Percentiles rank a stretch among this genome's conserved stretches.
Conservation (phyloP, 345 rosid species). For the Acer yangbiense region DNA sequence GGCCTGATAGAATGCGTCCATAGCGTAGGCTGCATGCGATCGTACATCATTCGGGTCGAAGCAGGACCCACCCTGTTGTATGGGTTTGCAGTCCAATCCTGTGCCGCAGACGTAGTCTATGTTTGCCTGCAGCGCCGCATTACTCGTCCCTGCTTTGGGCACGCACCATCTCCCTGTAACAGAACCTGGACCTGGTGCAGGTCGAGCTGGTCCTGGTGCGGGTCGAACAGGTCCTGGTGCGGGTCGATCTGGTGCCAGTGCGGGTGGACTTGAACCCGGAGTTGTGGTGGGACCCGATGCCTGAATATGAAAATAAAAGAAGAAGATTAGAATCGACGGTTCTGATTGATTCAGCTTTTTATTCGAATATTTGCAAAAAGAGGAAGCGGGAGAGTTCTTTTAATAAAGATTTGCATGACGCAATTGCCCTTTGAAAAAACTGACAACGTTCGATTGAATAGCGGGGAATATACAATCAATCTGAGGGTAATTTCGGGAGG, state of each 20-base stretch:
- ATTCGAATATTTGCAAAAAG: neutral
- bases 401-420: neutral
- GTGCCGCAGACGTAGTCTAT: constrained; percentile 67
- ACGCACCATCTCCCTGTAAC: constrained; percentile 56
- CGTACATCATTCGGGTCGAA: constrained; percentile 51
- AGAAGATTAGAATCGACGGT: neutral
- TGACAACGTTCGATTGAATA: accelerated
- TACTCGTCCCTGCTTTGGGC: constrained; percentile 41
- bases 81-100: constrained; percentile 52
- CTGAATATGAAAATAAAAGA: constrained; percentile 17
- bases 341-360: neutral
- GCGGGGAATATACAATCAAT: no score
- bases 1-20: constrained; percentile 67
- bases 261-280: constrained; percentile 14
- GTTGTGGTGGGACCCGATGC: constrained; percentile 36
- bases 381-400: neutral
- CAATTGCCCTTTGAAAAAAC: neutral
- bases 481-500: no score
- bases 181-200: constrained; percentile 33
- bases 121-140: constrained; percentile 57
- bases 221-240: constrained; percentile 31
- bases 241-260: constrained; percentile 5
- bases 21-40: constrained; percentile 67
- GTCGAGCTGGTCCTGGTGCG: neutral
- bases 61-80: constrained; percentile 59